Conservation (phyloP, 768 basidiomycete species). For the Boletus subparvulus region DNA sequence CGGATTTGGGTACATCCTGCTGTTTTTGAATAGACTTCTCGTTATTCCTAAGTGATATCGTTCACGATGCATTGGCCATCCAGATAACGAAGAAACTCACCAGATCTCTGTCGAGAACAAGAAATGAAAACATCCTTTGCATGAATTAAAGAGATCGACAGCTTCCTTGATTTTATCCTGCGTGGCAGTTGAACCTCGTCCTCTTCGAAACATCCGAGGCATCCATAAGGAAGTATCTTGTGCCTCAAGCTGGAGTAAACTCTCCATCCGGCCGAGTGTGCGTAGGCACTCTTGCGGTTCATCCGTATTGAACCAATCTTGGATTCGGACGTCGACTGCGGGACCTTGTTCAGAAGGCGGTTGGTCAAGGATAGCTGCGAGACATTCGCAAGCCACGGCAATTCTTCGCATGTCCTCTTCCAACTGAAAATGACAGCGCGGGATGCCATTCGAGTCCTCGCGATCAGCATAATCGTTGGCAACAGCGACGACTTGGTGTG, state of each 20-base stretch:
- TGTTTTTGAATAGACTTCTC: background rate
- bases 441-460: background rate
- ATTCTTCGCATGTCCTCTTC: conserved; percentile 7
- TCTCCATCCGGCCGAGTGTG: background rate
- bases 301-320: conserved; percentile 4
- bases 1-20: background rate
- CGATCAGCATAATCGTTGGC: conserved; percentile 5
- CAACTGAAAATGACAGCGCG: conserved; percentile 1
- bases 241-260: background rate
- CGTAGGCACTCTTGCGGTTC: background rate
- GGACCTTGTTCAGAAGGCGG: background rate
- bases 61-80: background rate
- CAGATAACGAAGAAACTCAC: background rate
- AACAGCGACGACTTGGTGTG: background rate
- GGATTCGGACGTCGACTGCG: background rate
- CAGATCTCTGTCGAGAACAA: background rate
- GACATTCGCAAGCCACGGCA: conserved; percentile 3
- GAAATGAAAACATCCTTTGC: background rate
- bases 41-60: background rate
- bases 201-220: background rate
- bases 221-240: background rate
- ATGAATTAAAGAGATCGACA: background rate
- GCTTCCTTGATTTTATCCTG: background rate
- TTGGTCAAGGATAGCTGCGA: background rate
- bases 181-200: background rate